Base-by-base conservation (phyloP, 2,329 filamentous ascomycete genomes). In the Colletotrichum plurivorum region DNA sequence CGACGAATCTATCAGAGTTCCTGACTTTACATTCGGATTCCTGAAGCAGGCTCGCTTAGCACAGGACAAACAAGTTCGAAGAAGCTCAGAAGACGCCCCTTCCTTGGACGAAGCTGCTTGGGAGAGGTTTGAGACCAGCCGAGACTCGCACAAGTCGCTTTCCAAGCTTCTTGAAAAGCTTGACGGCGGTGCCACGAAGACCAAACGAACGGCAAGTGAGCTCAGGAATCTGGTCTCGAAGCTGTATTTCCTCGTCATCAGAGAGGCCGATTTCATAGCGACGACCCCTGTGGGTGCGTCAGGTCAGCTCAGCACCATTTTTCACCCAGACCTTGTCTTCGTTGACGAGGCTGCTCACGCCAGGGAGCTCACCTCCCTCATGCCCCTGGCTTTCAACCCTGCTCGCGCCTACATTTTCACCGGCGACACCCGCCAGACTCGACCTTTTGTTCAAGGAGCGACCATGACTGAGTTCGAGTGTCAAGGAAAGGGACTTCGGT, bases 321-420 rank as follows among this genome's bases (percentile, higher is more conserved):
- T 94, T 39, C 91, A 92, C 71, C 93, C 94, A 0, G 93, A 96
- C 73, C 90, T 97, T 71, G 89, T 96, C 0, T 95, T 97, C 76
- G 93, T 97, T 71, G 94, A 95, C 51, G 94, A 97, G 77, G 81
- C 82, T 0, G 81, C 83, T 0, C 84, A 86, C 52, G 82, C 82
- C 0, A 75, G 84, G 16, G 84, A 86, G 71, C 74, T 85, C 0
- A 84, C 84, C 0, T 82, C 81, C 0, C 72, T 86, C 18, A 84
- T 86, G 1, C 77, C 84, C 0, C 74, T 86, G 20, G 83, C 83
- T 0, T 81, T 79, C 31, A 85, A 81, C 54, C 76, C 78, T 2
- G 83, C 84, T 0, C 69, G 78, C 2, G 80, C 77, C 0, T 85
- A 83, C 82, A 81, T 86, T 2, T 80, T 84, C 53, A 82, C 82